Base-by-base conservation (phyloP, 371 early-diverging fungal genomes). In the Mortierella sp. region DNA sequence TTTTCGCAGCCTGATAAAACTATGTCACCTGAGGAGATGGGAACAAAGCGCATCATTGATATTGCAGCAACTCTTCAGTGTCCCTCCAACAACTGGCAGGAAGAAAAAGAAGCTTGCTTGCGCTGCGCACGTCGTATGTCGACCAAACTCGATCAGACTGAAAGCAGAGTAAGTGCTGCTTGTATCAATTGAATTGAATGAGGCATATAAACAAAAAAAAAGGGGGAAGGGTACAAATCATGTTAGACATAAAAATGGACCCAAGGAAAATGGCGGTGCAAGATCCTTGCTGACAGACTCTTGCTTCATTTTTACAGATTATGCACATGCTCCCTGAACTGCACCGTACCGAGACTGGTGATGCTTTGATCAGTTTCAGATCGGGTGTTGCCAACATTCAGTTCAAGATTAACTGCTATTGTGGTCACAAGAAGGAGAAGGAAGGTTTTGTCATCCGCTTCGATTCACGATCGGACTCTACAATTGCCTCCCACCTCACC, bases 381-480 rank as follows among this genome's bases (percentile, higher is more conserved):
- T 73, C 73, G 0, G 79, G 79, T 15, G 70, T 79, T 42, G 79
- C 79, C 66, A 79, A 79, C 64, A 73, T 79, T 49, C 79, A 79
- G 70, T 79, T 79, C 67, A 79, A 79, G 67, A 79, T 79, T 67
- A 79, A 79, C 32, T 79, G 79, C 56, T 79, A 79, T 35, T 79
- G 79, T 40, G 79, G 79, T 5, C 79, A 79, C 67, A 72, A 79
- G 69, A 79, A 73, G 74, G 79, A 79, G 59, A 79, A 79, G 70
- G 79, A 79, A 10, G 79, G 79, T 23, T 79, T 79, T 55, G 79
- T 79, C 56, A 70, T 79, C 56, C 79, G 79, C 58, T 79, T 79
- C 47, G 79, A 79, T 64, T 72, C 73, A 1, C 60, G 56, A 49
- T 79, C 79, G 51, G 79, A 79, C 37, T 7, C 51, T 22, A 43